Evolutionary conservation across 2,329 filamentous ascomycete species (phyloP).

Genomic region (Knufia petricola): DNA sequence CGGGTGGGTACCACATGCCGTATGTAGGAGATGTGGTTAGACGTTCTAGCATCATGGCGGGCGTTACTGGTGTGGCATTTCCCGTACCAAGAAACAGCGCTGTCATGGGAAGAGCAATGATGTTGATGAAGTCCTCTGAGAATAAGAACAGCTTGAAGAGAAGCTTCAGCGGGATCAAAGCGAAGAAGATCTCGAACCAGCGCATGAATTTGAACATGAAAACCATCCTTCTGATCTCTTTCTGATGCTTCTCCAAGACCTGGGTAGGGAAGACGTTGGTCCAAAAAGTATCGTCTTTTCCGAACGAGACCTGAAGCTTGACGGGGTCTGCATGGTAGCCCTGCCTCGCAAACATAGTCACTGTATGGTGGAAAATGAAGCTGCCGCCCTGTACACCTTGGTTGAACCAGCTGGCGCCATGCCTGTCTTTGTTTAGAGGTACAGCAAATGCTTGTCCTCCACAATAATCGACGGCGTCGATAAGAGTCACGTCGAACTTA

Average conservation of each 20-base stretch:
- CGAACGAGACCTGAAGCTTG: constrained; percentile 51
- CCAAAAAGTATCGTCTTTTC: constrained; percentile 52
- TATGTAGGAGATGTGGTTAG: constrained; percentile 51
- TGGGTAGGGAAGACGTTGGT: constrained; percentile 52
- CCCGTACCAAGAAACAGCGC: constrained; percentile 66
- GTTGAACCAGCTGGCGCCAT: constrained; percentile 52
- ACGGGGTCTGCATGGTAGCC: constrained; percentile 49
- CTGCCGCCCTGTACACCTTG: constrained; percentile 54
- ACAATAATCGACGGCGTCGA: constrained; percentile 50
- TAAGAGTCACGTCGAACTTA: constrained; percentile 55
- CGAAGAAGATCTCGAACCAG: constrained; percentile 47
- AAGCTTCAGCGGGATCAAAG: constrained; percentile 50
- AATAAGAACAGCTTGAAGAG: constrained; percentile 61
- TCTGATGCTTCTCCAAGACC: constrained; percentile 45
- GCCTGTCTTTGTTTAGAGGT: constrained; percentile 44
- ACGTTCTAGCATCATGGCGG: constrained; percentile 56
- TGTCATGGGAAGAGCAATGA: constrained; percentile 61
- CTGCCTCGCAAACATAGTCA: constrained; percentile 51
- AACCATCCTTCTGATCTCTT: constrained; percentile 46
- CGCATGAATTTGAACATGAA: constrained; percentile 47
- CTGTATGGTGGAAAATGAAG: constrained; percentile 52
- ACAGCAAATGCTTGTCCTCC: constrained; percentile 54
- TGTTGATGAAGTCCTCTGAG: constrained; percentile 59
- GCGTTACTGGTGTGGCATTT: constrained; percentile 63
- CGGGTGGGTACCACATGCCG: constrained; percentile 51